Base-by-base conservation (phyloP, 139 green algal genomes). In the Chlamydomonas sphaeroides region DNA sequence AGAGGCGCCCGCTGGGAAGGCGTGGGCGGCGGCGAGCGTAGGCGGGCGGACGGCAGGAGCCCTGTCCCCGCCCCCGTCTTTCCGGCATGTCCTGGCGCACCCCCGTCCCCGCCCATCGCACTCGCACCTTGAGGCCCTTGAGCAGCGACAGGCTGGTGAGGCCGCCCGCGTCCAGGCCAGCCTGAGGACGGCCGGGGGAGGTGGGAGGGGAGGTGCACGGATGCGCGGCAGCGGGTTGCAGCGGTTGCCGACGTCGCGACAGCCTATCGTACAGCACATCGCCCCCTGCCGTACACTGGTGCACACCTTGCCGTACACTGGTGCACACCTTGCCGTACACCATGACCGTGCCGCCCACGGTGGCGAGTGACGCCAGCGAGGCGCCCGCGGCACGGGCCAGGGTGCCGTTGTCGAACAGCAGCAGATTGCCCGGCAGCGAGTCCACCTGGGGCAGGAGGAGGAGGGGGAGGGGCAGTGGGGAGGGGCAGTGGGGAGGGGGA, bases 331-430 rank as follows among this genome's bases (percentile, higher is more conserved):
- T 65, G 61, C 75, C 75, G 75, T 82, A 82, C 42, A 82, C 1
- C 75, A 82, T 82, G 6, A 82, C 32, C 1, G 61, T 73, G 32
- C 62, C 33, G n/a, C 23, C 59, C 21, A 82, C 75, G 0, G 62
- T 5, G 3, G 1, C 10, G 6, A 82, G 41, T 26, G 61, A 38
- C 1, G 53, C 28, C 21, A 82, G 41, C 49, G 18, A 20, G 5
- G 38, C 30, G 23, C 62, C 62, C 30, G 73, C 42, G 5, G 45
- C 61, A 2, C 5, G 5, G 7, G 62, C 42, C 41, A 82, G 75
- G 0, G 61, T 82, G 42, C 75, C 75, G 75, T 82, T 82, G 62
- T 82, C 75, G 59, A 65, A 82, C 75, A 82, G 42, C 25, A 82
- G 41, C 59, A 82, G 62, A 21, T 49, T 65, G 62, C 75, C 75